Conservation (phyloP, 768 basidiomycete genomes). For the Gautieria morchelliformis region DNA sequence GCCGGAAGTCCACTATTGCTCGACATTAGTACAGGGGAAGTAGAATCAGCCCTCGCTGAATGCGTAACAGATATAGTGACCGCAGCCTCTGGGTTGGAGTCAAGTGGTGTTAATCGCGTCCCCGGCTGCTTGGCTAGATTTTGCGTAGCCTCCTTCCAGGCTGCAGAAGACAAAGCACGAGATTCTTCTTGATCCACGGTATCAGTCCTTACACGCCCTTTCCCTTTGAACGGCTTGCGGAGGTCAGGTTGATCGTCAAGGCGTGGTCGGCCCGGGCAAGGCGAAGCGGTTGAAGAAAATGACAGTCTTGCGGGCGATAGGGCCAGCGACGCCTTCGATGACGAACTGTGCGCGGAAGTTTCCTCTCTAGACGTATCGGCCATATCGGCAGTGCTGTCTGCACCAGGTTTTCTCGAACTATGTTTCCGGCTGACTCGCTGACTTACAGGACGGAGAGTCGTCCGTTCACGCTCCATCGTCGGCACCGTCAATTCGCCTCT, state of each 20-base stretch:
- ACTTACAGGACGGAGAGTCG: not conserved
- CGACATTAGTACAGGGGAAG: not conserved
- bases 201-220: not conserved
- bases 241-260: not conserved
- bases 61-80: not conserved
- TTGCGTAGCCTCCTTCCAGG: slow-evolving; percentile 1
- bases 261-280: not conserved
- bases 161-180: not conserved
- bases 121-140: not conserved
- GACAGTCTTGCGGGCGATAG: not conserved
- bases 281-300: not conserved
- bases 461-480: slow-evolving; percentile 6
- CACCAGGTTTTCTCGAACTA: not conserved
- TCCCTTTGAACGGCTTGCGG: not conserved
- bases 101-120: not conserved
- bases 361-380: not conserved
- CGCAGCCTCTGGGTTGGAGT: not conserved
- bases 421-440: not conserved
- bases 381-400: not conserved
- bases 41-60: not conserved
- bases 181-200: not conserved
- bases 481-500: not conserved
- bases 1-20: slow-evolving; percentile 19
- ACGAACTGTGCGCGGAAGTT: not conserved
- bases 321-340: not conserved